Conservation (phyloP, 768 basidiomycete species). For the Leccinum arenicola region DNA sequence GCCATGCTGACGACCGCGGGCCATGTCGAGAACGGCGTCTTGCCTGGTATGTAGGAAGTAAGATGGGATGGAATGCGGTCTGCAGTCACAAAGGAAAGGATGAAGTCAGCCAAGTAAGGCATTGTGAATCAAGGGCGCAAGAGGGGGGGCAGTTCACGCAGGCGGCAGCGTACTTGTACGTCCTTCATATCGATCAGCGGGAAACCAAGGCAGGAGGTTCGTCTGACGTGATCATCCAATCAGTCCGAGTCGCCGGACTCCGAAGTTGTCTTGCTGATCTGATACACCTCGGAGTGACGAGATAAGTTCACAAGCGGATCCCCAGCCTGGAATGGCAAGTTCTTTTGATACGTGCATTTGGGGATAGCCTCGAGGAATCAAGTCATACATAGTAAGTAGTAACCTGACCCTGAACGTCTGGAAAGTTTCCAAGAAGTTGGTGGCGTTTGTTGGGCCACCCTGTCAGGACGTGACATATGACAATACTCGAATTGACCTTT, state of each 20-base stretch:
- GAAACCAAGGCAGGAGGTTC: not conserved
- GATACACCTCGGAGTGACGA: not conserved
- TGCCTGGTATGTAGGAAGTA: slow-evolving; percentile 65
- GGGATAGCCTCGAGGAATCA: too few relatives aligned
- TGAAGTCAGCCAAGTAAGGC: slow-evolving; percentile 68
- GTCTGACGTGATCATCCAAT: slow-evolving; percentile 1
- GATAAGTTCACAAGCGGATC: not conserved
- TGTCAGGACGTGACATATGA: too few relatives aligned
- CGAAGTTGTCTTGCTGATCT: not conserved
- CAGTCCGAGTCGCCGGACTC: too few relatives aligned
- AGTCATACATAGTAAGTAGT: too few relatives aligned
- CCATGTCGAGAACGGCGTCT: slow-evolving; percentile 77
- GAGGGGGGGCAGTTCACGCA: not conserved
- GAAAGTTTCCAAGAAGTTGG: too few relatives aligned
- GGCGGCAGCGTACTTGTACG: slow-evolving; percentile 10
- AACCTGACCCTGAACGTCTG: too few relatives aligned
- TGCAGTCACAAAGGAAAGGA: slow-evolving; percentile 50
- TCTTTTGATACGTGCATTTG: too few relatives aligned
- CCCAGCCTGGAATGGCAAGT: not conserved
- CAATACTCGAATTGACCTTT: too few relatives aligned
- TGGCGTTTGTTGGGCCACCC: too few relatives aligned
- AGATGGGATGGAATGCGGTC: slow-evolving; percentile 55
- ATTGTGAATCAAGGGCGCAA: slow-evolving; percentile 35
- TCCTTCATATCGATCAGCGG: not conserved
- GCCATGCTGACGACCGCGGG: slow-evolving; percentile 67